Percentiles rank a stretch among this genome's conserved stretches.
Conservation (phyloP, 2,329 filamentous ascomycete species). For the Ascomycota sp. region DNA sequence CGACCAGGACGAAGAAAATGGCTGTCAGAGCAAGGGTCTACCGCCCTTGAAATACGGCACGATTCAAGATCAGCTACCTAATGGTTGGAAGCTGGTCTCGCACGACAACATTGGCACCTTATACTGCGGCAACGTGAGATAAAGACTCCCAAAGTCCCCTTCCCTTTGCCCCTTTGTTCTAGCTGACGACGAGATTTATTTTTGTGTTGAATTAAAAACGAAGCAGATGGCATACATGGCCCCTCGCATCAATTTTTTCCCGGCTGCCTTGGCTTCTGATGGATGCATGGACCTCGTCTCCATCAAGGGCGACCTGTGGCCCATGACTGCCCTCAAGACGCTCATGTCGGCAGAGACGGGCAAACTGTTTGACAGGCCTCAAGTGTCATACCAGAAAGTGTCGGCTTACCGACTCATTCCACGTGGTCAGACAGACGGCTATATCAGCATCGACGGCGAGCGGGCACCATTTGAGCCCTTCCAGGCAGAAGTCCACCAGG, state of each 20-base stretch:
- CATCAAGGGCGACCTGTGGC: slow-evolving; percentile 52
- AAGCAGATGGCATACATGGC: slow-evolving; percentile 72
- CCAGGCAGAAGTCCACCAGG: slow-evolving; percentile 70
- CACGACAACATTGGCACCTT: slow-evolving; percentile 72
- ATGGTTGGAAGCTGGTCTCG: slow-evolving; percentile 51
- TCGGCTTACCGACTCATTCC: slow-evolving; percentile 72
- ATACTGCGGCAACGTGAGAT: slow-evolving; percentile 63
- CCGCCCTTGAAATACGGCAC: slow-evolving; percentile 62
- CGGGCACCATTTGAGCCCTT: slow-evolving; percentile 68
- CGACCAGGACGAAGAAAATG: slow-evolving; percentile 1
- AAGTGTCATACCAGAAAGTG: slow-evolving; percentile 66
- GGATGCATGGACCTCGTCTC: slow-evolving; percentile 69
- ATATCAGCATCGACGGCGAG: slow-evolving; percentile 89
- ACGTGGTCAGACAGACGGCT: slow-evolving; percentile 45
- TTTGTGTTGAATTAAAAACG: no score
- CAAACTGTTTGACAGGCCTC: slow-evolving; percentile 55
- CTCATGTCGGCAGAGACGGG: slow-evolving; percentile 50
- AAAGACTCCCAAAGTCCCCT: no score
- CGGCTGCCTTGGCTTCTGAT: slow-evolving; percentile 59
- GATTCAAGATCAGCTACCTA: slow-evolving; percentile 50
- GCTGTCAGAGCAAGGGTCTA: slow-evolving; percentile 24
- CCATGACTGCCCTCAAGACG: slow-evolving; percentile 42
- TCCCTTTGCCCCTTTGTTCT: no score
- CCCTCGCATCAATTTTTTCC: slow-evolving; percentile 67
- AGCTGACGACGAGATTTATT: no score